phyloP scores from a whole-genome alignment of 192 early-diverging fungal species.

The Coemansia sp. region DNA sequence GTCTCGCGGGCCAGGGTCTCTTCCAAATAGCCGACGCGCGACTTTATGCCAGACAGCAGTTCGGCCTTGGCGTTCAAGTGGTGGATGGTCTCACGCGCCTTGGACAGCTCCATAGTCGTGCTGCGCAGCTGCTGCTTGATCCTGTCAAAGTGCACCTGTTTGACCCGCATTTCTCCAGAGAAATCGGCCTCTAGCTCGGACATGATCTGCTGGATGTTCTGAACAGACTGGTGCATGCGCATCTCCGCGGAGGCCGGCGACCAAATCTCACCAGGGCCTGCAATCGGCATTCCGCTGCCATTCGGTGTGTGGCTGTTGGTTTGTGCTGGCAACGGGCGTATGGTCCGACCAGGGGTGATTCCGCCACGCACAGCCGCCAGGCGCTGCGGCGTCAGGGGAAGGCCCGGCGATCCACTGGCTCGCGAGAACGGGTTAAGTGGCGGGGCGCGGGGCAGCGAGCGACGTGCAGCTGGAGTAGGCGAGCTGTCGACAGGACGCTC shows the following conservation, averaged over 20 bases:
- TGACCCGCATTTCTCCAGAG: constrained; percentile 55
- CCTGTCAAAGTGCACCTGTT: constrained; percentile 57
- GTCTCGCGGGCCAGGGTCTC: constrained; percentile 54
- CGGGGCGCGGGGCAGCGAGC: background rate
- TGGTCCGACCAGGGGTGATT: constrained; percentile 5
- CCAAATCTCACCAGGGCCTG: constrained; percentile 14
- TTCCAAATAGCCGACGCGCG: constrained; percentile 62
- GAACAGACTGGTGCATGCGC: constrained; percentile 50
- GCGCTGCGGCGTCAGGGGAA: constrained; percentile 35
- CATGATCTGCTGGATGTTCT: constrained; percentile 63
- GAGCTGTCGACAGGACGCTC: background rate
- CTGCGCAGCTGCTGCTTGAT: constrained; percentile 55
- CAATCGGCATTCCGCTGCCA: background rate
- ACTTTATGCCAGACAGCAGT: constrained; percentile 59
- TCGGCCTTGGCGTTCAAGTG: constrained; percentile 52
- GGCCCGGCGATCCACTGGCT: background rate
- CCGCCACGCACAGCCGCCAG: constrained; percentile 16
- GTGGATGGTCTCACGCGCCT: constrained; percentile 55
- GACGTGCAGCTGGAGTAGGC: background rate
- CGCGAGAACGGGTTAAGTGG: background rate
- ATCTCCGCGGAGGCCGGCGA: constrained; percentile 34
- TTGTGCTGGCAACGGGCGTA: constrained; percentile 20
- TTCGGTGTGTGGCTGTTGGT: background rate
- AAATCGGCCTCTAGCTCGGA: constrained; percentile 69
- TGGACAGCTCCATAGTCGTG: constrained; percentile 57